Evolutionary conservation across 495 filamentous ascomycete genomes (phyloP), one percentile per base, ranked within the genome.

Genomic region (Xylaria bambusicola): DNA sequence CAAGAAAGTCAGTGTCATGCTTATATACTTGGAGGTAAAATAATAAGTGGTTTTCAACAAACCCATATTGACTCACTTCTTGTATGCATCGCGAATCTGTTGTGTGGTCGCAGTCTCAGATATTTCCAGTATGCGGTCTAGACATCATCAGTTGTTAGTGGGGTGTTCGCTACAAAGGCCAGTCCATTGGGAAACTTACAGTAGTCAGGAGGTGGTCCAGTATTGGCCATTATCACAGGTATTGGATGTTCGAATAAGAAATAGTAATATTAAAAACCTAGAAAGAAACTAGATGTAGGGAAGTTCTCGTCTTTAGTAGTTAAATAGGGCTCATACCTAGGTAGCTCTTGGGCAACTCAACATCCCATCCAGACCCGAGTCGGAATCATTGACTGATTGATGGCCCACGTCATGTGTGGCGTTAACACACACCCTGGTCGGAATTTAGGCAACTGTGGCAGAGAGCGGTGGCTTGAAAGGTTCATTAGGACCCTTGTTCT

Each of bases 71-170:
- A 46, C 67, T 33, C 62, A 92, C 89, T 87, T 86, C 73, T 98
- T 98, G 76, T 98, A 98, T 52, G 92, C 94, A 78, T 87, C 91
- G 62, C 95, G 90, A 69, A 98, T 91, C 68, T 98, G 89, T 69
- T 88, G 84, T 57, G 86, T 84, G 6, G 84, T 87, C 31, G 94
- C 92, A 62, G 81, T 87, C 20, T 87, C 79, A 45, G 87, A 72
- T 58, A 98, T 68, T 46, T 88, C 89, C 33, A 98, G 85, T 63
- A 88, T 83, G 45, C 38, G 69, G 52, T 71, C 67, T 65, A 21
- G 10, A 8, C 24, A 50, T 56, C 58, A 40, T 51, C 46, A 24
- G 13, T 31, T 63, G 60, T 64, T 56, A 56, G 70, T 68, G 47
- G 58, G 58, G 53, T 52, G 24, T 10, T 53, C 38, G 18, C 20